A percentile compares a stretch with the other conserved stretches of the same genome.
These are phyloP conservation scores for Reutealis trisperma DNA, from an alignment of 345 rosid genomes.

Conservation along the genomic window DNA sequence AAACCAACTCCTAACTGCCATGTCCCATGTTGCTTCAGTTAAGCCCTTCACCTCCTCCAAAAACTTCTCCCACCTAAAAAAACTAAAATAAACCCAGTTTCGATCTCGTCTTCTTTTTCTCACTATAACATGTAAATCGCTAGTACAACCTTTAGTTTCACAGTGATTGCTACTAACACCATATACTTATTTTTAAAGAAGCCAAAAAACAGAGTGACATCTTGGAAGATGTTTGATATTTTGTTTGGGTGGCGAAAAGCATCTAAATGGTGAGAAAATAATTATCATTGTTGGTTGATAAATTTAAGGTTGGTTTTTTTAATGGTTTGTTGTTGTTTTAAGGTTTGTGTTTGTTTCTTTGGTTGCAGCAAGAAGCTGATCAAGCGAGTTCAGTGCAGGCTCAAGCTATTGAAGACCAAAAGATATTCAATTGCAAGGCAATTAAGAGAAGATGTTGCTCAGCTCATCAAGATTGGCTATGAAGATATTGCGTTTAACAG, in stretches of 20 bases:
- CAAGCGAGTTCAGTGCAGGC: constrained; percentile 57
- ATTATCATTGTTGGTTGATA: neutral
- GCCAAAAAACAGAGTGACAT: neutral
- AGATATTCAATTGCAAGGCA: constrained; percentile 59
- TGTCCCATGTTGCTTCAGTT: constrained; percentile 18
- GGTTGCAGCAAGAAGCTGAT: constrained; percentile 62
- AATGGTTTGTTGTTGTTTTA: neutral
- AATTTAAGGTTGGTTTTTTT: neutral
- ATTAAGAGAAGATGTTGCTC: constrained; percentile 62
- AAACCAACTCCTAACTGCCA: constrained; percentile 14
- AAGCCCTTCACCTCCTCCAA: constrained; percentile 12
- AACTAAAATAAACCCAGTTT: neutral
- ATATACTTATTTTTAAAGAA: neutral
- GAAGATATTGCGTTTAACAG: constrained; percentile 50
- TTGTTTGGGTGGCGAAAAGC: constrained; percentile 78
- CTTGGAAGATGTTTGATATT: constrained; percentile 58
- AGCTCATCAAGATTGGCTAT: constrained; percentile 58
- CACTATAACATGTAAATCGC: neutral
- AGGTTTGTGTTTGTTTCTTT: neutral
- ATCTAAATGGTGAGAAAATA: constrained; percentile 58
- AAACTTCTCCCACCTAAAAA: neutral
- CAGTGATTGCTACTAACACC: too few relatives aligned
- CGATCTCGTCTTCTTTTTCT: neutral
- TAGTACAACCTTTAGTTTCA: neutral
- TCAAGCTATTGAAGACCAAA: constrained; percentile 68